Base-by-base conservation (phyloP, 164 flowering plant species). In the Berberis thunbergii region DNA sequence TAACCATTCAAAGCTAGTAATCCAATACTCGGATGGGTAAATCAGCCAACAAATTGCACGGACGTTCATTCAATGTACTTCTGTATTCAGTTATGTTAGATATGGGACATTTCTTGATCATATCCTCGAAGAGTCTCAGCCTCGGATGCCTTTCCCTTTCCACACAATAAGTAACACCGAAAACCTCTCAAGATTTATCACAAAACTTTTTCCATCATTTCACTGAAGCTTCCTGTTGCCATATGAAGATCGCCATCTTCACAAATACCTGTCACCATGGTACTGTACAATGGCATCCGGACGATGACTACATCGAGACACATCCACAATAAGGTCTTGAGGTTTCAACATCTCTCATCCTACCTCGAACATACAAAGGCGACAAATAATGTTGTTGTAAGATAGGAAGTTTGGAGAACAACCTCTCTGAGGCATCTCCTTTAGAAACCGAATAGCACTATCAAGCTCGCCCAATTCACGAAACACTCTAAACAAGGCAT, bases 331-430 rank as follows among this genome's bases (percentile, higher is more conserved):
- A 26, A 26, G 26, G 26, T 26, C 26, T 26, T 26, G 65, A 84
- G 77, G 57, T 70, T 45, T 78, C 79, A 10, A 64, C 81, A 26
- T 75, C 71, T 58, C 63, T n/a, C 77, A 80, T 78, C 65, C 71
- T 75, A 45, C 81, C 80, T 62, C 59, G 57, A 45, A 61, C 58
- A 45, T 63, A 61, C 79, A 71, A 43, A 81, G 77, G 9, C 81
- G 61, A 57, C 60, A 68, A 57, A 84, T 74, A 57, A 80, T 78
- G 8, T 68, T 72, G 43, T 52, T 70, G 59, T 75, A 81, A 0
- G 88, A 81, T 52, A 80, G 2, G 66, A 75, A 84, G 59, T 81
- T 84, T 1, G 88, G 85, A 12, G 56, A 13, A 54, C 77, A 67
- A 63, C 80, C 78, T 72, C 66, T 63, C 41, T 52, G 41, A 0